These are phyloP conservation scores for Friedmanniomyces endolithicus DNA, from an alignment of 495 filamentous ascomycete genomes.

Conservation along the genomic window DNA sequence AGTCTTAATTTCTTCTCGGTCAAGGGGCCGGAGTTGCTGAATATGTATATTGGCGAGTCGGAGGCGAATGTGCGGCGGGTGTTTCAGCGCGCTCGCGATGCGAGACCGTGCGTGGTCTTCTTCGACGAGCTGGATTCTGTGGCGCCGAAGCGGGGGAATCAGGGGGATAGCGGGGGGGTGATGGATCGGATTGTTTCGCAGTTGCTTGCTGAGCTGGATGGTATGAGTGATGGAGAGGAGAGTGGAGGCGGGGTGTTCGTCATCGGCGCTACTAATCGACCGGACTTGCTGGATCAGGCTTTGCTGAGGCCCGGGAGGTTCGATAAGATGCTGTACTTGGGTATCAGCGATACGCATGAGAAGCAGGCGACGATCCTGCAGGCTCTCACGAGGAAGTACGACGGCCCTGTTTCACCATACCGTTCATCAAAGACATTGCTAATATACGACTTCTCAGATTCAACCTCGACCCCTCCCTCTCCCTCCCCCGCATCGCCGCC, in stretches of 20 bases:
- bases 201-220: conserved; percentile 86
- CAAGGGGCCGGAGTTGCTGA: conserved; percentile 92
- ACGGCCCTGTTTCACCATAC: conserved; percentile 10
- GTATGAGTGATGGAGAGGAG: conserved; percentile 71
- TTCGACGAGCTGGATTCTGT: conserved; percentile 97
- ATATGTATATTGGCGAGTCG: conserved; percentile 99
- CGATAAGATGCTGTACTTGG: conserved; percentile 98
- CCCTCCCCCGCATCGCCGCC: conserved; percentile 60
- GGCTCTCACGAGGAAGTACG: conserved; percentile 82
- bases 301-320: conserved; percentile 85
- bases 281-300: conserved; percentile 85
- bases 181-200: conserved; percentile 99
- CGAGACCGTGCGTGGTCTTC: conserved; percentile 95
- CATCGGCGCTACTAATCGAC: conserved; percentile 90
- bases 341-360: conserved; percentile 89
- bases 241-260: conserved; percentile 79
- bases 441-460: conserved; percentile 47
- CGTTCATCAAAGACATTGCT: neutral
- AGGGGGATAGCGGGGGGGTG: conserved; percentile 93
- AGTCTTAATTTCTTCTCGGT: conserved; percentile 98
- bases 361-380: conserved; percentile 93
- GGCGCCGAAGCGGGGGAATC: conserved; percentile 92
- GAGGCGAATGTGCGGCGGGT: conserved; percentile 95
- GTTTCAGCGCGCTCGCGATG: conserved; percentile 88
- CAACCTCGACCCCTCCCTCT: conserved; percentile 61